phyloP scores from a whole-genome alignment of 176 grass and related monocot species.

The Avena atlantica region DNA sequence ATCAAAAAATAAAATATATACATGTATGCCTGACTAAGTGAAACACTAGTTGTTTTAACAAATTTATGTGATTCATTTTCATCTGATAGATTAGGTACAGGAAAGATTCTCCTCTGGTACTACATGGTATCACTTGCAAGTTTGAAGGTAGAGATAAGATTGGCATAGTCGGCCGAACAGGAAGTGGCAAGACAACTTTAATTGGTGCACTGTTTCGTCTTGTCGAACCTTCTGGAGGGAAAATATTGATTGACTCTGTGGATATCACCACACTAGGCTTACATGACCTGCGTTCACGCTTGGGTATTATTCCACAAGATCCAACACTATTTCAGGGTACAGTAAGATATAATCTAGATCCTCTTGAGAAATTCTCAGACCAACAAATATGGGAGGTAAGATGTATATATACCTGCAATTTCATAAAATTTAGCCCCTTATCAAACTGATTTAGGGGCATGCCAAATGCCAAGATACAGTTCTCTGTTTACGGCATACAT shows the following conservation, averaged over 20 bases:
- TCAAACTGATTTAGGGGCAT: not conserved
- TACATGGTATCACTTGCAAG: constrained; percentile 80
- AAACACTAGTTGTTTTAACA: constrained; percentile 5
- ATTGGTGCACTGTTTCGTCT: constrained; percentile 89
- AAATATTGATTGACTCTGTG: constrained; percentile 70
- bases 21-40: not conserved
- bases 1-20: not conserved
- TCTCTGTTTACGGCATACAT: constrained; percentile 19
- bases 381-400: constrained; percentile 90
- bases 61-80: constrained; percentile 30
- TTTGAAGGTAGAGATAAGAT: constrained; percentile 88
- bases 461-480: not conserved
- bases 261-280: constrained; percentile 76
- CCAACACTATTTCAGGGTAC: constrained; percentile 89
- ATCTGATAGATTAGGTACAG: constrained; percentile 82
- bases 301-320: constrained; percentile 98
- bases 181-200: constrained; percentile 95
- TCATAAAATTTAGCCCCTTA: not conserved
- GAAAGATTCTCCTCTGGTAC: constrained; percentile 70
- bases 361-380: constrained; percentile 66
- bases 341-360: constrained; percentile 89
- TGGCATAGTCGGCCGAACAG: constrained; percentile 90
- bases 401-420: not conserved
- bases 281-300: constrained; percentile 83
- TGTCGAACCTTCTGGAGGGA: constrained; percentile 87